These are phyloP conservation scores for Apophysomyces trapeziformis DNA, from an alignment of 371 early-diverging fungal species.

Conservation along the genomic window DNA sequence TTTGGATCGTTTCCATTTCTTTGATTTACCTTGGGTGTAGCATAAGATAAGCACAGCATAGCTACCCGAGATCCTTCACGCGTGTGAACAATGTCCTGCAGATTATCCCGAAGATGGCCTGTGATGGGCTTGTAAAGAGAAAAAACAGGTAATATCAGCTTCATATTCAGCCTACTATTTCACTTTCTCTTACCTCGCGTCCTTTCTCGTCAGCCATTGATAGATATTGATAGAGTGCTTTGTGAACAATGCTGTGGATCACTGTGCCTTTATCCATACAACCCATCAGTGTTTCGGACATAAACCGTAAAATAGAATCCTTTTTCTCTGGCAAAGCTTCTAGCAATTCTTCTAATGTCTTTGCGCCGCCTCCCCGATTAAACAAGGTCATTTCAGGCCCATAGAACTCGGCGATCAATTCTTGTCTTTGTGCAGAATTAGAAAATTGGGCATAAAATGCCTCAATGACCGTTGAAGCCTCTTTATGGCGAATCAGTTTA, in stretches of 20 bases:
- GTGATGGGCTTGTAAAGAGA: slow-evolving; percentile 57
- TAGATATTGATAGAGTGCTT: slow-evolving; percentile 85
- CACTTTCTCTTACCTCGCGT: slow-evolving; percentile 48
- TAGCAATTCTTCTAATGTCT: slow-evolving; percentile 71
- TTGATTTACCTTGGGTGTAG: slow-evolving; percentile 64
- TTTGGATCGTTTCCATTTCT: too few species aligned
- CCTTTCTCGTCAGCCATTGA: slow-evolving; percentile 63
- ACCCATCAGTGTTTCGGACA: slow-evolving; percentile 70
- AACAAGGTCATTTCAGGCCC: slow-evolving; percentile 91
- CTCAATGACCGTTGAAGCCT: slow-evolving; percentile 85
- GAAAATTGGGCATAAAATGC: slow-evolving; percentile 84
- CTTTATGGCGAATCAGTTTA: slow-evolving; percentile 80
- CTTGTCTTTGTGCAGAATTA: slow-evolving; percentile 75
- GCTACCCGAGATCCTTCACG: slow-evolving; percentile 88
- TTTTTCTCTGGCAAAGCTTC: slow-evolving; percentile 76
- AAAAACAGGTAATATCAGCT: not conserved
- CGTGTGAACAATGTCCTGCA: slow-evolving; percentile 89
- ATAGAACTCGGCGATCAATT: slow-evolving; percentile 90
- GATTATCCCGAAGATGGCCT: slow-evolving; percentile 80
- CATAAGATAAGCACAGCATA: slow-evolving; percentile 79
- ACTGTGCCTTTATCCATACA: slow-evolving; percentile 87
- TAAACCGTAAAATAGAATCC: slow-evolving; percentile 72
- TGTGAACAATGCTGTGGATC: slow-evolving; percentile 86
- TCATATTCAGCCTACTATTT: not conserved
- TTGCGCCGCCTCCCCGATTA: slow-evolving; percentile 45